Evolutionary conservation across 2,329 filamentous ascomycete genomes (phyloP), one percentile per base, ranked within the genome.

Genomic region (Xylogone sp.): DNA sequence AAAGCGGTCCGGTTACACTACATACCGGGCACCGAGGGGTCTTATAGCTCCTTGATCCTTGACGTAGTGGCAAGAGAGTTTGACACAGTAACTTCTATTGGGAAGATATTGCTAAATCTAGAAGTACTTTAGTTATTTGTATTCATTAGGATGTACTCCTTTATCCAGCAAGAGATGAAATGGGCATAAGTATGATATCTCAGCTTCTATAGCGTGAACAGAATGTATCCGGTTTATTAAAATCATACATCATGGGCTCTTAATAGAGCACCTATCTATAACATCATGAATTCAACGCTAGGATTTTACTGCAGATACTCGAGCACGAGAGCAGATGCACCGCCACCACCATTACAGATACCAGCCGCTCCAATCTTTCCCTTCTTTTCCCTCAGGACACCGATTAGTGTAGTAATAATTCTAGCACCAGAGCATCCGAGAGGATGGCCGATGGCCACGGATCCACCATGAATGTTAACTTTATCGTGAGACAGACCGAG

Each of bases 341-440:
- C 94, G 63, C 94, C 94, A 52, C 94, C 94, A 59, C 94, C 94
- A 72, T 99, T 99, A 84, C 94, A 99, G 68, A 99, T 97, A 66
- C 90, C 94, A 39, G 89, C 93, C 66, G 85, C 88, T 52, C 94
- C 94, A 69, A 97, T 86, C 85, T 95, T 97, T 65, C 84, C 92
- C 71, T 90, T 88, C 80, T 92, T 94, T 70, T 94, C 87, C 71
- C 82, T 88, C 65, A 99, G 76, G 31, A 97, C 93, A 57, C 90
- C 88, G 50, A 95, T 83, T 60, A 99, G 73, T 16, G 94, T 99
- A 45, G 91, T 87, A 62, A 96, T 81, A 66, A 99, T 97, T 68
- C 94, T 88, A 53, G 94, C 94, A 64, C 94, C 94, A 24, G 90
- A 96, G 68, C 88, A 90, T 66, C 94, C 94, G 21, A 99, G 84